Base-by-base conservation (phyloP, 208 protist genomes). In the Crithidia fasciculata region DNA sequence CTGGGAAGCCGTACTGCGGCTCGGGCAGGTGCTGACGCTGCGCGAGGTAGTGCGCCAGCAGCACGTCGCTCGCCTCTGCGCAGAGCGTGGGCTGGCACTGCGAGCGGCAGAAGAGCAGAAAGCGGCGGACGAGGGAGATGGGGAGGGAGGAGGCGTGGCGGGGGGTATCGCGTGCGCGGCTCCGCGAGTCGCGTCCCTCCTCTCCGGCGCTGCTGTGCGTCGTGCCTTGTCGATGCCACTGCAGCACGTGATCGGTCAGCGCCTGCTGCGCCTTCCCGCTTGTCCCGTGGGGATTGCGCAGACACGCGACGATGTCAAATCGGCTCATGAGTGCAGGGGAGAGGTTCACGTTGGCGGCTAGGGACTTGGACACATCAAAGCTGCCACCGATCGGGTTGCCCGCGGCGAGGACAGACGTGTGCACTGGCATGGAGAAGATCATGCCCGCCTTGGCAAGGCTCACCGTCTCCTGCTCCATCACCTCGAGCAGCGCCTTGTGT, bases 381-480 rank as follows among this genome's bases (percentile, higher is more conserved):
- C 85, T 84, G 53, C 97, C 98, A 41, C 98, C 98, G 15, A 97
- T 85, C 37, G 98, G 98, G 82, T 99, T 99, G 12, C 98, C 98
- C 4, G 99, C 99, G 0, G 99, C 99, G 43, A 99, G 91, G 15
- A 99, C 94, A 37, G 95, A 91, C 7, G 98, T 98, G 58, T 97
- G 89, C 54, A 99, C 96, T 2, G 98, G 97, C 62, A 99, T 94
- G 18, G 90, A 98, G 84, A 98, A 99, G 28, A 99, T 94, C 85
- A 96, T 90, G 47, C 97, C 98, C 5, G 98, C 98, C 87, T 99
- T 99, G 12, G 99, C 98, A 44, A 99, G 97, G 63, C 97, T 99
- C 45, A 99, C 98, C 39, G 87, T 95, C 83, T 99, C 98, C 86
- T 99, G 99, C 82, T 99, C 99, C 99, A 99, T 99, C 16, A 99